A percentile compares a stretch with the other conserved stretches of the same genome.
Conservation (phyloP, 768 basidiomycete genomes). For the Tulasnella sp. region DNA sequence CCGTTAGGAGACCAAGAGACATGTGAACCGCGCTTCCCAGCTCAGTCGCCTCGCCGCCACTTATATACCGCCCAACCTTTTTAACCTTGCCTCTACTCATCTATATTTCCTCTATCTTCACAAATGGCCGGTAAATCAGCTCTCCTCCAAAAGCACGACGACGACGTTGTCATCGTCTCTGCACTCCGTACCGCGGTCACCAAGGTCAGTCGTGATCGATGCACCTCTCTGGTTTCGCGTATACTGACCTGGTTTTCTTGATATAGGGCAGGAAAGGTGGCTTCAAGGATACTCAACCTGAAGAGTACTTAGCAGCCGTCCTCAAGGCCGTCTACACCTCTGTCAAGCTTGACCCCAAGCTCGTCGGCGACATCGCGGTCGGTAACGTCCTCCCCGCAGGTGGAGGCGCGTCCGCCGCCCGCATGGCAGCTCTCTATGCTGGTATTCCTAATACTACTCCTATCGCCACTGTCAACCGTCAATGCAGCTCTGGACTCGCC, state of each 20-base stretch:
- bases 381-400: conserved; percentile 84
- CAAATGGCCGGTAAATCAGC: conserved; percentile 38
- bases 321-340: conserved; percentile 62
- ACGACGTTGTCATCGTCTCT: conserved; percentile 84
- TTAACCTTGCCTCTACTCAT: no score
- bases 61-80: no score
- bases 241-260: background rate
- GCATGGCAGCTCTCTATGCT: conserved; percentile 79
- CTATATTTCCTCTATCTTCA: no score
- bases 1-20: no score
- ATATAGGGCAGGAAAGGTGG: conserved; percentile 69
- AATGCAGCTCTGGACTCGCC: conserved; percentile 81
- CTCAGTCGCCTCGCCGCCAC: no score
- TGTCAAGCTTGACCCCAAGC: conserved; percentile 60
- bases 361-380: conserved; percentile 76
- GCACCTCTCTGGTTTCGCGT: background rate
- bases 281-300: conserved; percentile 83
- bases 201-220: conserved; percentile 45
- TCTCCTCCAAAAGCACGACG: conserved; percentile 59
- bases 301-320: conserved; percentile 67
- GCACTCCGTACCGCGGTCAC: conserved; percentile 88
- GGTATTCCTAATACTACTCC: conserved; percentile 70
- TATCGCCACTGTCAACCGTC: conserved; percentile 78
- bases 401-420: conserved; percentile 69
- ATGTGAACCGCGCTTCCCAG: no score